Conservation (phyloP, 163 green algal species). For the Scenedesmus sp. region DNA sequence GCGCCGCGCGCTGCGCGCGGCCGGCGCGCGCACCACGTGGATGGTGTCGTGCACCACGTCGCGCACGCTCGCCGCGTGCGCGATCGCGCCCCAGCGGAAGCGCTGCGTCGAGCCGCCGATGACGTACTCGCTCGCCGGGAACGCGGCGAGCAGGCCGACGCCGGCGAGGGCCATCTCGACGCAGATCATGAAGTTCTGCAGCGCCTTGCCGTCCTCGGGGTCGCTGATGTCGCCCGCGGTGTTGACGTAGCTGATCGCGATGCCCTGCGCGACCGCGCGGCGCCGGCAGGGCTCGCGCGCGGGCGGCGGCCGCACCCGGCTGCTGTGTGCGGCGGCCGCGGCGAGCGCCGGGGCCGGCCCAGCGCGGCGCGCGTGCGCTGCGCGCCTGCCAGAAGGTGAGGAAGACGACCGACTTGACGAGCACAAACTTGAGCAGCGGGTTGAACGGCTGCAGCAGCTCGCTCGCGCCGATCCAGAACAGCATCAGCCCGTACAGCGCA, state of each 20-base stretch:
- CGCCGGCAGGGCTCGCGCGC: too few relatives aligned
- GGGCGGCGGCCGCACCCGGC: too few relatives aligned
- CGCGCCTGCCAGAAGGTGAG: conserved; percentile 96
- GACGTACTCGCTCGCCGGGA: conserved; percentile 90
- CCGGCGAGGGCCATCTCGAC: conserved; percentile 94
- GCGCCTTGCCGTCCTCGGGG: conserved; percentile 74
- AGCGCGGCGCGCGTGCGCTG: background rate
- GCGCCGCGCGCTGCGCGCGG: background rate
- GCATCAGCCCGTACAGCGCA: conserved; percentile 91
- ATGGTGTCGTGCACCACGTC: conserved; percentile 95
- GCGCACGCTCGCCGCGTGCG: conserved; percentile 90
- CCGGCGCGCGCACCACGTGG: conserved; percentile 69
- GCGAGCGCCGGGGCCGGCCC: too few relatives aligned
- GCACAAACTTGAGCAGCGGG: conserved; percentile 95
- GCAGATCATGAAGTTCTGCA: conserved; percentile 97
- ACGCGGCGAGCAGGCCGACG: conserved; percentile 88
- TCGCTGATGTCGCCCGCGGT: conserved; percentile 59
- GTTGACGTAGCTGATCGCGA: conserved; percentile 70
- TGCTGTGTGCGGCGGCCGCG: too few relatives aligned
- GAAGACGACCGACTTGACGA: conserved; percentile 98
- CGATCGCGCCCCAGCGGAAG: conserved; percentile 69
- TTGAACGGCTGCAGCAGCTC: conserved; percentile 93
- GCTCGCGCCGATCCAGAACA: conserved; percentile 96
- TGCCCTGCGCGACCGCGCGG: too few relatives aligned
- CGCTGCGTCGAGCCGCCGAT: conserved; percentile 52